Conservation (phyloP, 371 early-diverging fungal genomes). For the Saksenaea vasiformis region DNA sequence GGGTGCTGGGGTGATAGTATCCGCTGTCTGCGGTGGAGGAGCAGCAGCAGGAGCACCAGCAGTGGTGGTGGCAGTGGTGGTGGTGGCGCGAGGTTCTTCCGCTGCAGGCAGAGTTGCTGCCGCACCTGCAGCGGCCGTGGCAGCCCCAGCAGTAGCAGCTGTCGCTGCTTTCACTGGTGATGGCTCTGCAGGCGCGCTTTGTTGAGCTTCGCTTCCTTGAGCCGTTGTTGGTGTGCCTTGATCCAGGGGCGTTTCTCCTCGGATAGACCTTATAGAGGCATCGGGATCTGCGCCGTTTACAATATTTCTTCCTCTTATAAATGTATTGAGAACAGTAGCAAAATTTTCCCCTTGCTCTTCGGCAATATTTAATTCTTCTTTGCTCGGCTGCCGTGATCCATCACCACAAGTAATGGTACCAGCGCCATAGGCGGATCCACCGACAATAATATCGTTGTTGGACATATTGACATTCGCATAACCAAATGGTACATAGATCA, state of each 20-base stretch:
- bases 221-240: background rate
- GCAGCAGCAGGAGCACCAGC: background rate
- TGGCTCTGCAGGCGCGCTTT: background rate
- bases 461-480: constrained; percentile 46
- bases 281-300: background rate
- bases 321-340: constrained; percentile 52
- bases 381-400: constrained; percentile 65
- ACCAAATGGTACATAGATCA: constrained; percentile 79
- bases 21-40: background rate
- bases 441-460: constrained; percentile 44
- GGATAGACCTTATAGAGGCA: background rate
- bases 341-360: constrained; percentile 66
- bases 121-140: background rate
- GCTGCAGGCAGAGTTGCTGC: constrained; percentile 3
- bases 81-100: background rate
- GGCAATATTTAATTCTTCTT: constrained; percentile 71
- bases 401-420: constrained; percentile 72
- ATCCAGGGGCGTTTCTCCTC: background rate
- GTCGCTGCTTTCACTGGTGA: constrained; percentile 4
- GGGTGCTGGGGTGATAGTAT: background rate
- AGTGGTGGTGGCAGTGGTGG: background rate
- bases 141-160: constrained; percentile 6
- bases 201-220: background rate
- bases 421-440: constrained; percentile 80
- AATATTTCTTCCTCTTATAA: constrained; percentile 12